phyloP scores from a whole-genome alignment of 176 grass and related monocot genomes.

The Juncus inflexus region DNA sequence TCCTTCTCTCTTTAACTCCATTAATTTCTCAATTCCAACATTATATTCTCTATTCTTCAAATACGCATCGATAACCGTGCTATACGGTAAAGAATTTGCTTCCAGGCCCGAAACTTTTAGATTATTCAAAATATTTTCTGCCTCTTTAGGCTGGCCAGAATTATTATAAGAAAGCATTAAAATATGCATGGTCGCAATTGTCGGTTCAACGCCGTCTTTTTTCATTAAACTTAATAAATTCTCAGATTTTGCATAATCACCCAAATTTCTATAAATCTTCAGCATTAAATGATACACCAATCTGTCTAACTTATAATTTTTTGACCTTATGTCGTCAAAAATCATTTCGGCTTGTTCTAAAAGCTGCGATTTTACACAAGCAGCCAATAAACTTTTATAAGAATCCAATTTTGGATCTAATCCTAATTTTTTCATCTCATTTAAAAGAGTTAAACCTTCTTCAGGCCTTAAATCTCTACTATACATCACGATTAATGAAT shows the following conservation, averaged over 20 bases:
- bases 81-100: conserved; percentile 71
- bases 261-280: conserved; percentile 79
- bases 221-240: conserved; percentile 74
- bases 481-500: conserved; percentile 86
- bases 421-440: conserved; percentile 66
- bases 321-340: conserved; percentile 63
- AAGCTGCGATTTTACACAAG: conserved; percentile 65
- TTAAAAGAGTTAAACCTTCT: conserved; percentile 77
- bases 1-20: conserved; percentile 74
- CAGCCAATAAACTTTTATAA: conserved; percentile 88
- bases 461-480: conserved; percentile 71
- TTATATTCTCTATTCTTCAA: conserved; percentile 78
- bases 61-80: conserved; percentile 80
- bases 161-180: conserved; percentile 85
- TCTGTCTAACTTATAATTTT: conserved; percentile 62
- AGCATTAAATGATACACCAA: conserved; percentile 89
- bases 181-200: conserved; percentile 85
- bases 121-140: conserved; percentile 79
- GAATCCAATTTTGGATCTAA: conserved; percentile 68
- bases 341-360: conserved; percentile 80
- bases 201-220: conserved; percentile 67
- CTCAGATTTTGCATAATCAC: conserved; percentile 75
- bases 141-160: conserved; percentile 62
- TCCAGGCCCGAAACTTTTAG: conserved; percentile 63
- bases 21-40: conserved; percentile 58